Base-by-base conservation (phyloP, 2,329 filamentous ascomycete genomes). In the Podosphaera fusca region DNA sequence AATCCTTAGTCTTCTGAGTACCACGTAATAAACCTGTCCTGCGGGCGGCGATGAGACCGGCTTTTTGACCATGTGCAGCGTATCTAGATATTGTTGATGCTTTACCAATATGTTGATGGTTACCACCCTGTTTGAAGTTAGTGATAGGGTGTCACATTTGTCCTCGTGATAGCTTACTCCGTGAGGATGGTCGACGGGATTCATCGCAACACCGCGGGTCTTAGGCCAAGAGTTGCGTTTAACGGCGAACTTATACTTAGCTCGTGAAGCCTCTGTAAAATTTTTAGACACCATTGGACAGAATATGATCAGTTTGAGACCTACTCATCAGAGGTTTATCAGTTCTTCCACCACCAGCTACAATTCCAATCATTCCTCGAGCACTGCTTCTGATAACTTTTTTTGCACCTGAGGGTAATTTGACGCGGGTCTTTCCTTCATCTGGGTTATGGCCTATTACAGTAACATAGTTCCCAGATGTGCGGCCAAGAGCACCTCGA, bases 151-250 rank as follows among this genome's bases (percentile, higher is more conserved):
- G 29, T 55, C 29, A n/a, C 5, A 36, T 47, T 12, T 42, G 10
- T 35, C 4, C 14, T 5, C 57, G 42, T 35, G 35, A 36, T 34
- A 51, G 61, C 66, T 50, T 67, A 67, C 85, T 86, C 86, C 86
- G 84, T 92, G 86, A 75, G 86, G 86, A 82, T 98, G 92, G 78
- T 98, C 92, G 71, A 98, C 92, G 70, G 92, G 92, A 80, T 98
- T 98, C 92, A 98, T 98, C 76, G 92, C 92, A 84, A 98, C 92
- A 95, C 92, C 92, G 92, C 92, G 90, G 81, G 92, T 98, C 87
- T 94, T 95, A 77, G 92, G 92, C 92, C 92, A 98, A 72, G 83
- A 90, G 87, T 98, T 96, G 73, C 92, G 88, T 88, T 98, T 98
- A 79, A 95, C 94, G 68, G 89, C 88, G 79, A 95, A 98, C 86